Base-by-base conservation (phyloP, 805 yeast species). In the Maudiozyma bulderi region DNA sequence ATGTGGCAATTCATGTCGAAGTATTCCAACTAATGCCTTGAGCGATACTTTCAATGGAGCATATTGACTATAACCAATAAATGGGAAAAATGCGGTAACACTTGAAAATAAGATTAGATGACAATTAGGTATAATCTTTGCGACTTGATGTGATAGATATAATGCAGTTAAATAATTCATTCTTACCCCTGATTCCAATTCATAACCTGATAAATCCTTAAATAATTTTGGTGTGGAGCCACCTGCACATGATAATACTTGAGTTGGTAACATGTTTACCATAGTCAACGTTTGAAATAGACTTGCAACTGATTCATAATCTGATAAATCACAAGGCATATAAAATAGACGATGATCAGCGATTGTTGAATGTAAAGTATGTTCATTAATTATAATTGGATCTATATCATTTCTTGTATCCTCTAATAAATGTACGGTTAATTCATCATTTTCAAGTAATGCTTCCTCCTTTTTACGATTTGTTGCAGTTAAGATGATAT, bases 51-150 rank as follows among this genome's bases (percentile, higher is more conserved):
- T 93, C 55, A 81, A 66, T 0, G 99, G 99, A 0, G 93, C 90
- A 62, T 93, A 93, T 57, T 87, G 91, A 0, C 81, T 76, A 63
- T 93, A 93, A 0, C 99, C 99, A 42, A 88, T 85, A 60, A 91
- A 84, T 5, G 96, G 88, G 70, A 79, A 91, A 55, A 84, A 80
- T 2, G 95, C 89, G 8, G 84, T 79, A 4, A 81, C 85, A 2
- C 96, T 86, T 0, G 96, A 85, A 57, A 76, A 82, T 52, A 73
- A 76, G 28, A 80, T 78, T 55, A 80, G 74, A 59, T 74, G 83
- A 50, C 81, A 77, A 40, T n/a, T 67, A 3, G 56, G 58, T 38
- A 52, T 46, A 57, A 74, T 60, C 31, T 68, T 68, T 62, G 72
- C 81, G 53, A 76, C 66, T 1, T 79, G 73, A 57, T 91, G 97